A percentile compares a stretch with the other conserved stretches of the same genome.
phyloP scores from a whole-genome alignment of 2,329 filamentous ascomycete genomes.

The Penicillium sp. region DNA sequence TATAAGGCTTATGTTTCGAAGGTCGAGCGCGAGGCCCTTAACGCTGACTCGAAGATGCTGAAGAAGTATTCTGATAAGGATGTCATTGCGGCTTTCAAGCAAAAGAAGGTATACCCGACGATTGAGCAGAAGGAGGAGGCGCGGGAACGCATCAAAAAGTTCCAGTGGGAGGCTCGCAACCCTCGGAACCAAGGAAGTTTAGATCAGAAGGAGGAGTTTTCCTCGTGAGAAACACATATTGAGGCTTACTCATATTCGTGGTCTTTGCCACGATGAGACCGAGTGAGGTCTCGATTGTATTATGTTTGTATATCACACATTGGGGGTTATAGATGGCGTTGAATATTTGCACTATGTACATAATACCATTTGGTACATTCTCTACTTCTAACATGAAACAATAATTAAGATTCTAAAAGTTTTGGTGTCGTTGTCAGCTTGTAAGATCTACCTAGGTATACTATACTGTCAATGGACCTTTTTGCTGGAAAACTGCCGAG shows the following conservation, averaged over 20 bases:
- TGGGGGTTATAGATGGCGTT: slow-evolving; percentile 19
- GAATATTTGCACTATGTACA: slow-evolving; percentile 17
- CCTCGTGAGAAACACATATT: neutral
- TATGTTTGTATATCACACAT: slow-evolving; percentile 21
- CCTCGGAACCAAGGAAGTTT: neutral
- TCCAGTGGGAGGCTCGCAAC: neutral
- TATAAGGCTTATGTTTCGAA: slow-evolving; percentile 27
- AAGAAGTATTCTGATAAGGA: slow-evolving; percentile 33
- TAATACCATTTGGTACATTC: slow-evolving; percentile 15
- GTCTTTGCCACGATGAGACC: neutral
- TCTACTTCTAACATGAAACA: slow-evolving; percentile 6
- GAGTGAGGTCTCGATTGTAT: slow-evolving; percentile 12
- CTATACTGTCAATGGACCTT: neutral
- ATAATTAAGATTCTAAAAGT: neutral
- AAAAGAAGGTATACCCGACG: slow-evolving; percentile 23
- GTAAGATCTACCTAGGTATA: neutral
- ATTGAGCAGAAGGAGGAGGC: slow-evolving; percentile 24
- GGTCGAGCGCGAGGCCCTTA: slow-evolving; percentile 23
- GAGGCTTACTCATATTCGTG: neutral
- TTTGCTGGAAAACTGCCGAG: neutral
- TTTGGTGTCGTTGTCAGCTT: neutral
- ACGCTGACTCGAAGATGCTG: slow-evolving; percentile 28
- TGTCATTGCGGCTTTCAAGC: slow-evolving; percentile 17
- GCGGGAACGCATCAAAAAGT: slow-evolving; percentile 13
- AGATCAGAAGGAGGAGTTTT: neutral